Percentiles rank a stretch among this genome's conserved stretches.
Conservation (phyloP, 129 eudicot genomes). For the Glebionis coronaria region DNA sequence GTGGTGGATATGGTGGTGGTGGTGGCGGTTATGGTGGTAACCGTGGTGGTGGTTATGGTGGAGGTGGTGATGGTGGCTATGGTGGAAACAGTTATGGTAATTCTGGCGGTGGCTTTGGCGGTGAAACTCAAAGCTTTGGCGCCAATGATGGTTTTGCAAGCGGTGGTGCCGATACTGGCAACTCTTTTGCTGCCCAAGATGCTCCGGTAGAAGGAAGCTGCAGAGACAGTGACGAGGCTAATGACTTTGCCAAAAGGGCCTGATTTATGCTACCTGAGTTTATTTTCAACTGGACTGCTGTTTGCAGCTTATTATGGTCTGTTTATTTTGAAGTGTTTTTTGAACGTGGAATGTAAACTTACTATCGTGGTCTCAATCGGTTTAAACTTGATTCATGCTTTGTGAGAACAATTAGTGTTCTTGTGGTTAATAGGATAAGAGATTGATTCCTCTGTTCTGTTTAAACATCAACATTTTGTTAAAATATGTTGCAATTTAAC, state of each 20-base stretch:
- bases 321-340: constrained; percentile 23
- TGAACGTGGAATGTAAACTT: constrained; percentile 18
- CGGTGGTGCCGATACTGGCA: constrained; percentile 19
- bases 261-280: constrained; percentile 17
- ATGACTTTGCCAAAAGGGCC: constrained; percentile 54
- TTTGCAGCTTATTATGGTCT: constrained; percentile 30
- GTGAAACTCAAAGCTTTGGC: constrained; percentile 28
- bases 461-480: not conserved
- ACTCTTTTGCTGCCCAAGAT: constrained; percentile 6
- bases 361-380: constrained; percentile 21
- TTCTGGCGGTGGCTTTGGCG: constrained; percentile 24
- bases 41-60: constrained; percentile 30
- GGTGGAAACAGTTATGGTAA: constrained; percentile 26
- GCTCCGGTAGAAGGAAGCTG: constrained; percentile 39
- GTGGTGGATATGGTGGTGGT: constrained; percentile 24
- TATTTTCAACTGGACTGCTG: constrained; percentile 25
- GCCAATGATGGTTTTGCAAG: constrained; percentile 16
- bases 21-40: constrained; percentile 21
- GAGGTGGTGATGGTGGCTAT: constrained; percentile 33
- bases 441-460: constrained; percentile 19
- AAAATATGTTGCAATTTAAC: not conserved
- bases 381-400: constrained; percentile 28
- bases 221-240: constrained; percentile 46
- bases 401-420: constrained; percentile 29
- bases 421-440: constrained; percentile 25